Evolutionary conservation across 2,329 filamentous ascomycete genomes (phyloP).

Genomic region (Claviceps maximensis): DNA sequence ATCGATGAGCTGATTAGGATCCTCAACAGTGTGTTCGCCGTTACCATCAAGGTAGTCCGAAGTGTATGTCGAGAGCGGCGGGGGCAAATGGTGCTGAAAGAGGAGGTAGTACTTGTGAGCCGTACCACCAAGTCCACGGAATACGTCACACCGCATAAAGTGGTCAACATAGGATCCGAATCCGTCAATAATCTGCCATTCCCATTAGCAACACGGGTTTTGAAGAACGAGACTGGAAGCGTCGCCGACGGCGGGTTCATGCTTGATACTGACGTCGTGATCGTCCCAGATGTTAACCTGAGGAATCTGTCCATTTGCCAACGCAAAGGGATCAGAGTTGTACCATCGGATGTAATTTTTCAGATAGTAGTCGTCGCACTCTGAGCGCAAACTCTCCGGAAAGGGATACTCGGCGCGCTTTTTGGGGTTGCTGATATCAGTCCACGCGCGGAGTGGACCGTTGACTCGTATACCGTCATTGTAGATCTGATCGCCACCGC

Average conservation of each 20-base stretch:
- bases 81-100: slow-evolving; percentile 88
- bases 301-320: slow-evolving; percentile 80
- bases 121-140: slow-evolving; percentile 78
- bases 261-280: slow-evolving; percentile 51
- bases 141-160: slow-evolving; percentile 88
- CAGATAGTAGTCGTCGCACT: slow-evolving; percentile 83
- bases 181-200: slow-evolving; percentile 64
- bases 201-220: slow-evolving; percentile 17
- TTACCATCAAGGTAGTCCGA: slow-evolving; percentile 28
- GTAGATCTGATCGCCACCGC: slow-evolving; percentile 92
- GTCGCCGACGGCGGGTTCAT: too few species aligned
- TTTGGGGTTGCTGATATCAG: slow-evolving; percentile 66
- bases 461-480: slow-evolving; percentile 83
- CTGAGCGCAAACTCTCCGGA: slow-evolving; percentile 61
- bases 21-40: slow-evolving; percentile 36
- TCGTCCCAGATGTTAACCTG: slow-evolving; percentile 99
- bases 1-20: slow-evolving; percentile 59
- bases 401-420: slow-evolving; percentile 72
- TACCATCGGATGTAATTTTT: slow-evolving; percentile 84
- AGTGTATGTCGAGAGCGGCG: slow-evolving; percentile 75
- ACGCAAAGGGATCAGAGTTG: slow-evolving; percentile 67
- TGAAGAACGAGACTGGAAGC: neutral
- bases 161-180: slow-evolving; percentile 89
- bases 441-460: slow-evolving; percentile 73
- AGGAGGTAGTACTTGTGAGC: slow-evolving; percentile 98